Evolutionary conservation across 345 rosid species (phyloP).

Genomic region (Eucalyptus marginata): DNA sequence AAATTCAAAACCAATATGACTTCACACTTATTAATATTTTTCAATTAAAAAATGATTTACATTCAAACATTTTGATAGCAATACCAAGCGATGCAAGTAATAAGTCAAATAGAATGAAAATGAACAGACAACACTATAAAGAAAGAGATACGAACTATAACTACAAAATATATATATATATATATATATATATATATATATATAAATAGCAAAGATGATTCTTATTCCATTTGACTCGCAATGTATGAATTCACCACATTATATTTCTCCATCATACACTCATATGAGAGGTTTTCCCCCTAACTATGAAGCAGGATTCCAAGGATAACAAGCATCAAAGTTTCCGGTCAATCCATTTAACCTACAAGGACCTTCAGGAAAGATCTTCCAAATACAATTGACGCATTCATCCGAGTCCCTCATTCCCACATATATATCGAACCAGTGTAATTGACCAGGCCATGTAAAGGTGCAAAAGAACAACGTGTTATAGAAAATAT

Average conservation of each 20-base stretch:
- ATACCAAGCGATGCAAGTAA: not conserved
- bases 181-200: too few relatives aligned
- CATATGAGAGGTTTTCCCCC: not conserved
- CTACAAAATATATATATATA: too few relatives aligned
- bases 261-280: not conserved
- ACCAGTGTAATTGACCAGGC: not conserved
- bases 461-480: not conserved
- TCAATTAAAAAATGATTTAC: not conserved
- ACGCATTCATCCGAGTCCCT: accelerated
- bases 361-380: not conserved
- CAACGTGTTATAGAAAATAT: accelerated
- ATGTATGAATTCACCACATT: not conserved
- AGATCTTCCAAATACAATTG: not conserved
- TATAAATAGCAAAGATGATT: not conserved
- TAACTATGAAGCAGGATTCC: not conserved
- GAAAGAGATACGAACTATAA: not conserved
- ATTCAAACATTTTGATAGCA: not conserved
- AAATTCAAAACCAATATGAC: not conserved
- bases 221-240: not conserved
- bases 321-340: accelerated
- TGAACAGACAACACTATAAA: not conserved
- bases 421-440: accelerated
- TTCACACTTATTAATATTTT: not conserved
- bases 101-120: not conserved
- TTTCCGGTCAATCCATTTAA: accelerated